Evolutionary conservation across 768 basidiomycete species (phyloP), one percentile per base, ranked within the genome.

Genomic region (Lyophyllum decastes): DNA sequence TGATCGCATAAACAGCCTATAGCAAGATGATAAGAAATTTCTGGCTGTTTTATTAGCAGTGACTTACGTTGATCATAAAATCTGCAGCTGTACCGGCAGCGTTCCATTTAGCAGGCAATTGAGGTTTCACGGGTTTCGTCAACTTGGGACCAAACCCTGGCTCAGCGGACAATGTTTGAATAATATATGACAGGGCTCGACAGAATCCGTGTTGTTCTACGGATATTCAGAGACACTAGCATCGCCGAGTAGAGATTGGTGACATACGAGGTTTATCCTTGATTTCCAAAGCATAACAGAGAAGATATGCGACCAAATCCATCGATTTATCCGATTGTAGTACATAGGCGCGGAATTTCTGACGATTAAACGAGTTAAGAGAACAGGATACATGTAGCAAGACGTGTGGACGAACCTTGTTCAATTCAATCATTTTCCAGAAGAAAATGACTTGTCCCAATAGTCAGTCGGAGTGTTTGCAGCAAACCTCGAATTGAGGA

Each of bases 401-500:
- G 1, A 21, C 22, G 19, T 17, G 25, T 24, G 22, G 27, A 61
- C 74, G 33, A 43, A 94, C 95, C 79, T 93, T 97, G 76, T 98
- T 98, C 22, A 93, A 72, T 61, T 98, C 96, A 38, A 97, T 76
- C 71, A 94, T 83, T 73, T 95, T 92, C 95, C 95, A 98, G 49
- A 96, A 81, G 55, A 93, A 77, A 12, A 91, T 77, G 41, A 92
- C 92, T 91, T n/a, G 5, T 34, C 22, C 17, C 8, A 61, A 25
- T 17, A 11, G 8, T 62, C 21, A 62, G 52, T 5, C 21, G 4
- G 2, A 14, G 24, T 5, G 26, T 26, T 10, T 44, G n/a, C 24
- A 35, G 4, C n/a, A 4, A 30, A 35, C 11, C 35, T 24, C 11
- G n/a, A 27, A 12, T 52, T 34, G 46, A 34, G 27, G n/a, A 74